Evolutionary conservation across 2,329 filamentous ascomycete genomes (phyloP), one percentile per base, ranked within the genome.

Genomic region (Periconia digitata): DNA sequence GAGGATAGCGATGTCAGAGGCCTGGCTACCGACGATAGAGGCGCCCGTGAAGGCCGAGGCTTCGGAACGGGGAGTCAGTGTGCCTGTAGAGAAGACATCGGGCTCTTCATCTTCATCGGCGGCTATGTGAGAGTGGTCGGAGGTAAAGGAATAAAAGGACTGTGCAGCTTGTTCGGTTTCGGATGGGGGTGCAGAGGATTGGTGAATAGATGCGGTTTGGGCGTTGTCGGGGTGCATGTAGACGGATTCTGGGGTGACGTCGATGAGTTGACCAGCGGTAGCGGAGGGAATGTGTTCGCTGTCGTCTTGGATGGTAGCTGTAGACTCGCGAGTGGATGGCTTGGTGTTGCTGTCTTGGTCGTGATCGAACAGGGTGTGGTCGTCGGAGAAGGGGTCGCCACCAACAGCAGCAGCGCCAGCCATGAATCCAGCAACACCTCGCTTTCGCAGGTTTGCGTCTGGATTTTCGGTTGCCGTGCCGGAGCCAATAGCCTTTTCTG

Each of bases 381-480:
- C 65, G 49, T 79, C 75, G 13, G 68, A 63, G 54, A 79, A 79
- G 4, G 76, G 76, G 43, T 78, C 74, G 1, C 71, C 69, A 43
- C 60, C 50, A 18, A 59, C 53, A 20, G 54, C 57, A 4, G 61
- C 60, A 21, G 74, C 64, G 15, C 76, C 76, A 40, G 66, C 58
- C 12, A 67, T 62, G 54, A 76, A 74, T 4, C 71, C 73, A 45
- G 61, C 60, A 6, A 43, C 55, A 35, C 68, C 70, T 16, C 66
- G 66, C 40, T 64, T 60, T 40, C 66, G 60, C 8, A 62, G 44
- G 0, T 55, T 56, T 12, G 44, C 52, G 13, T 60, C 52, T 3
- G 50, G 37, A 24, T 47, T 39, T 7, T 67, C 63, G 8, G 49
- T 51, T 7, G 21, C 35, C 3, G 32, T 44, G 23, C 16, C 60